Conservation (phyloP, 805 yeast species). For the Yarrowia osloensis region DNA sequence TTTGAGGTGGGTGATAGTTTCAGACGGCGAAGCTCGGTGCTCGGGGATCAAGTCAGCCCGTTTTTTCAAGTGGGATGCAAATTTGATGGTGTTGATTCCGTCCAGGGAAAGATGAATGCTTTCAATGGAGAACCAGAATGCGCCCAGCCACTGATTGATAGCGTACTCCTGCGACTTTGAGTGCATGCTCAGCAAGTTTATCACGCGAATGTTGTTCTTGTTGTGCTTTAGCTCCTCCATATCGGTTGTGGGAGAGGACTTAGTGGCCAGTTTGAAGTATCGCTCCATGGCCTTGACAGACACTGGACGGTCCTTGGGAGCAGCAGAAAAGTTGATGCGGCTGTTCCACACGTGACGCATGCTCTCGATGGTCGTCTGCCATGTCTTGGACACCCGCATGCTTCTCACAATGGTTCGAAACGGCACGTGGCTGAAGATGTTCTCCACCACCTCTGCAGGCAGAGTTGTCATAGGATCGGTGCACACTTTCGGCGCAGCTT, state of each 20-base stretch:
- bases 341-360: constrained; percentile 28
- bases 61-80: background rate
- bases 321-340: constrained; percentile 22
- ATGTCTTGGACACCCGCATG: constrained; percentile 8
- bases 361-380: constrained; percentile 5
- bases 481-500: background rate
- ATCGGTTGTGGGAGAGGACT: background rate
- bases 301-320: constrained; percentile 11
- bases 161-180: constrained; percentile 25
- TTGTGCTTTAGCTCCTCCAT: background rate
- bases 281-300: constrained; percentile 21
- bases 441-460: constrained; percentile 16
- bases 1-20: background rate
- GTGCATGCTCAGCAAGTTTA: constrained; percentile 15
- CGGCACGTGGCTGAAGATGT: constrained; percentile 6
- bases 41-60: constrained; percentile 1
- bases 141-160: constrained; percentile 5
- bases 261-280: constrained; percentile 17
- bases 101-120: constrained; percentile 5
- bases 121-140: constrained; percentile 10
- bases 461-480: background rate
- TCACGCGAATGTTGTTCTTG: background rate
- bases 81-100: background rate
- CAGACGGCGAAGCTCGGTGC: background rate
- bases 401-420: constrained; percentile 7